Evolutionary conservation across 352 stramenopile genomes (phyloP), one percentile per base, ranked within the genome.

Genomic region (Thraustochytrium sp.): DNA sequence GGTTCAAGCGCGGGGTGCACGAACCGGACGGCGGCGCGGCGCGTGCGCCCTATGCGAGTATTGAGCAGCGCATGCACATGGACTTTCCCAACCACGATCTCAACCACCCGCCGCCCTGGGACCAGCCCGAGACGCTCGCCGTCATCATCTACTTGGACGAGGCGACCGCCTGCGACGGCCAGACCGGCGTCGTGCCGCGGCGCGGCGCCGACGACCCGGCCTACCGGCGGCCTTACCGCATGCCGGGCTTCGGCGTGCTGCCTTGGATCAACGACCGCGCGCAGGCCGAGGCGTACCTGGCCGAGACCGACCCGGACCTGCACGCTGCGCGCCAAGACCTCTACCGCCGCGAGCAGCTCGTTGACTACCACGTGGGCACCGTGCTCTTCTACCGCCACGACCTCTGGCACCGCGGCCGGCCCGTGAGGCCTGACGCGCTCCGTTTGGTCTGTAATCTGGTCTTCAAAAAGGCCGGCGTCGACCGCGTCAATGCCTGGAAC

Each of bases 21-120:
- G 62, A 75, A 21, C 40, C 59, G 11, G 44, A 56, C 13, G 62
- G 26, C 5, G 16, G n/a, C 11, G 26, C 9, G 31, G 9, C 3
- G 40, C 62, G 62, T 5, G 26, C 38, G 4, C 40, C 40, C 26
- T 75, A 54, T n/a, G 62, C 31, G 40, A 75, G 62, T 26, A 5
- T 75, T 1, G 62, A 75, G 62, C 62, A 75, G 44, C 62, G 62
- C 8, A 75, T 75, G 62, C 62, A 75, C 62, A 75, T 75, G 62
- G 62, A 75, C 62, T 75, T 75, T 37, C 62, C 62, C 2, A 75
- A 75, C 40, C 62, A 75, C 44, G 62, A 75, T 26, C 40, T 54
- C 23, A 51, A 54, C 40, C 62, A 75, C 31, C 62, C 62, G 23
- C 62, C 62, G 36, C 62, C 62, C 23, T 75, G 51, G 9, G 38